Percentiles rank a stretch among this genome's conserved stretches.
Evolutionary conservation across 176 grass and related monocot genomes (phyloP).

Genomic region (Eremochloa ophiuroides): DNA sequence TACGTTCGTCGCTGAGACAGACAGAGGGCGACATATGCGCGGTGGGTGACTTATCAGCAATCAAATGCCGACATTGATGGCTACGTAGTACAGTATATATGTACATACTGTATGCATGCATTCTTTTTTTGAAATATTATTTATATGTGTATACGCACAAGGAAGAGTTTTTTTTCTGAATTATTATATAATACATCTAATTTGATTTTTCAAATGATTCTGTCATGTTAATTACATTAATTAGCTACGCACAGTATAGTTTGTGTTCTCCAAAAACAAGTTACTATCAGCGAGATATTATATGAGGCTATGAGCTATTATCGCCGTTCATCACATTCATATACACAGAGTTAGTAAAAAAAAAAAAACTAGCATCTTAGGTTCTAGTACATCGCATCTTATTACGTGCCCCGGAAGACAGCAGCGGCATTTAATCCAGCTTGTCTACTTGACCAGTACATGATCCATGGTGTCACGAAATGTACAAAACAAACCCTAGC

Average conservation of each 20-base stretch:
- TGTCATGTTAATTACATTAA: not conserved
- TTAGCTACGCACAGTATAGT: not conserved
- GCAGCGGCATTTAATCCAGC: no score
- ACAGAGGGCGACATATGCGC: not conserved
- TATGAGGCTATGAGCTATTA: no score
- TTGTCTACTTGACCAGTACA: no score
- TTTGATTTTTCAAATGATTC: not conserved
- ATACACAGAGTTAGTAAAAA: not conserved
- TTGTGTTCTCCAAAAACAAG: not conserved
- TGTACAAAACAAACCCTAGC: no score
- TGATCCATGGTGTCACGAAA: no score
- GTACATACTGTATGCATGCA: not conserved
- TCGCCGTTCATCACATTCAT: not conserved
- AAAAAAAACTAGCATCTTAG: no score
- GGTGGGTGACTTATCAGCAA: not conserved
- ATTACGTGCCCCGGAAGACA: no score
- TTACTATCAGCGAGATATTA: not conserved
- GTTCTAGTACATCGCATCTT: no score
- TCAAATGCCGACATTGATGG: not conserved
- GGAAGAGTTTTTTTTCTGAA: not conserved
- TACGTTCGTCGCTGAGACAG: not conserved
- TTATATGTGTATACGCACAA: no score
- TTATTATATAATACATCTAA: no score
- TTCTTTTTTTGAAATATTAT: not conserved
- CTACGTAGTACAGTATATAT: not conserved